A percentile compares a stretch with the other conserved stretches of the same genome.
Conservation (phyloP, 2,329 filamentous ascomycete genomes). For the Penicillium sp. region DNA sequence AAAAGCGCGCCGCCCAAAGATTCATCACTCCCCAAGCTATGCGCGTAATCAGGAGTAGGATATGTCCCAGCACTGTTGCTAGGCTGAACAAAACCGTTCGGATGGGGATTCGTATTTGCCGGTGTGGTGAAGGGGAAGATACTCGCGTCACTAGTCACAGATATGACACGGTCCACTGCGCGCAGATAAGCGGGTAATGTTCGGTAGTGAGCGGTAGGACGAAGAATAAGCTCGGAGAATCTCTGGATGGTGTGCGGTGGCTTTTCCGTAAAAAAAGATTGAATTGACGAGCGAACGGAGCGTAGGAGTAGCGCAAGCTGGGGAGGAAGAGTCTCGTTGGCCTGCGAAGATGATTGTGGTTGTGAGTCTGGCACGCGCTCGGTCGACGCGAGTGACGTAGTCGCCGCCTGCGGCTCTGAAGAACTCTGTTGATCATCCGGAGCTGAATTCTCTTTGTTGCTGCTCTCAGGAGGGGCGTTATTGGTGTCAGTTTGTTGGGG, state of each 20-base stretch:
- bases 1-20: slow-evolving; percentile 86
- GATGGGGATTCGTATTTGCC: slow-evolving; percentile 20
- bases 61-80: slow-evolving; percentile 40
- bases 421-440: slow-evolving; percentile 35
- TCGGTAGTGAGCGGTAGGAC: slow-evolving; percentile 77
- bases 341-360: slow-evolving; percentile 47
- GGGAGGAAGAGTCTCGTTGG: slow-evolving; percentile 60
- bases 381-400: slow-evolving; percentile 41
- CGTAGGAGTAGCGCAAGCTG: slow-evolving; percentile 66
- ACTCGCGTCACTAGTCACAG: slow-evolving; percentile 80
- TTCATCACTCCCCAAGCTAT: slow-evolving; percentile 76
- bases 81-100: slow-evolving; percentile 60
- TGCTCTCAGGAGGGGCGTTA: slow-evolving; percentile 33
- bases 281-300: slow-evolving; percentile 65
- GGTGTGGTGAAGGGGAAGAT: slow-evolving; percentile 73
- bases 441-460: slow-evolving; percentile 44
- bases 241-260: slow-evolving; percentile 94
- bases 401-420: slow-evolving; percentile 44
- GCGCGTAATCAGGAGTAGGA: slow-evolving; percentile 37
- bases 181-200: slow-evolving; percentile 84
- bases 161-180: slow-evolving; percentile 86
- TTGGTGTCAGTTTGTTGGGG: slow-evolving; percentile 34
- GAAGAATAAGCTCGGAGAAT: slow-evolving; percentile 80
- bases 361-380: slow-evolving; percentile 49
- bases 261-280: slow-evolving; percentile 68